Percentiles rank a stretch among this genome's conserved stretches.
These are phyloP conservation scores for Nyssa sinensis DNA, from an alignment of 148 eudicot species.

Conservation along the genomic window DNA sequence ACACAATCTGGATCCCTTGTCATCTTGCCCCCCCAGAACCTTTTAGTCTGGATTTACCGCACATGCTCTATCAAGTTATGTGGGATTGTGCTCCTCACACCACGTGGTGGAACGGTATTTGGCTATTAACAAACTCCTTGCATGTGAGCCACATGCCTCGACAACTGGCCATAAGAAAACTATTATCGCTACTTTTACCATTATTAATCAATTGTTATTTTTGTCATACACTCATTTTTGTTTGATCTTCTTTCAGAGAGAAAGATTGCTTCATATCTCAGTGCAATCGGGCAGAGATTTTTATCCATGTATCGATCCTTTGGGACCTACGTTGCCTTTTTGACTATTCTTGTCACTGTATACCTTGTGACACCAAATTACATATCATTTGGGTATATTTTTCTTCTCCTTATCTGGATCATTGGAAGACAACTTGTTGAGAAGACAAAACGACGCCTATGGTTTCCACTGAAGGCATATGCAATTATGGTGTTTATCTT, in stretches of 20 bases:
- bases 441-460: constrained; percentile 76
- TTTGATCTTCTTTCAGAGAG: constrained; percentile 73
- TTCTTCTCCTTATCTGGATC: constrained; percentile 91
- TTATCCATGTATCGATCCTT: constrained; percentile 74
- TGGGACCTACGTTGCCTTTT: constrained; percentile 88
- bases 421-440: constrained; percentile 94
- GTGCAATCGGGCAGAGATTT: constrained; percentile 78
- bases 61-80: too few species aligned
- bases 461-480: constrained; percentile 91
- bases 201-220: neutral
- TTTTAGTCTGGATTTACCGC: too few species aligned
- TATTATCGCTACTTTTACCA: constrained; percentile 4
- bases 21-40: too few species aligned
- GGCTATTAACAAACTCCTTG: neutral
- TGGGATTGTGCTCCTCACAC: too few species aligned
- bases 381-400: constrained; percentile 83
- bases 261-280: constrained; percentile 79
- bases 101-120: too few species aligned
- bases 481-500: constrained; percentile 69
- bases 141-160: neutral
- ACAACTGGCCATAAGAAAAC: neutral
- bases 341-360: constrained; percentile 84
- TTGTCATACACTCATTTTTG: constrained; percentile 8
- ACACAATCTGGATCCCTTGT: too few species aligned
- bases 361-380: constrained; percentile 86